phyloP scores from a whole-genome alignment of 164 flowering plant species.

The Kingdonia uniflora region DNA sequence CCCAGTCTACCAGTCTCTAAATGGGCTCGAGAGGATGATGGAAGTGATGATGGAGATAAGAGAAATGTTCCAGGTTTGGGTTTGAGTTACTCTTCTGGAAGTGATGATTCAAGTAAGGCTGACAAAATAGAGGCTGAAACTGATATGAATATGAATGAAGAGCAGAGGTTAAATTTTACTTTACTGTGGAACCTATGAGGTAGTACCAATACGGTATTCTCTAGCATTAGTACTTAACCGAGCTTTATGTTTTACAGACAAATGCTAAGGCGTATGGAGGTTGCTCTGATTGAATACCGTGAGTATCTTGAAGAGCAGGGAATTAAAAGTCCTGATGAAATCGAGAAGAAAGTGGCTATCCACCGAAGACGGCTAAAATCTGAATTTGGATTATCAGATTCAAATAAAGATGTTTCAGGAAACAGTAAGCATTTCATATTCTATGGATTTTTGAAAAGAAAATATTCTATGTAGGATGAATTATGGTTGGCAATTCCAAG shows the following conservation, averaged over 20 bases:
- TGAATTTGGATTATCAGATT: neutral
- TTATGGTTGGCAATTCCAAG: too few relatives aligned
- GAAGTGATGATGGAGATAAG: conserved; percentile 73
- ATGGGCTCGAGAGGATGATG: conserved; percentile 95
- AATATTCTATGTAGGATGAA: too few relatives aligned
- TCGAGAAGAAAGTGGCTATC: neutral
- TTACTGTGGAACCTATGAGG: neutral
- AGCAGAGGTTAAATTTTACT: conserved; percentile 49
- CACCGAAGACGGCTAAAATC: too few relatives aligned
- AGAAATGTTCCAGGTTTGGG: conserved; percentile 46
- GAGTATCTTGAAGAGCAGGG: neutral
- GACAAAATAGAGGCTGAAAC: conserved; percentile 36
- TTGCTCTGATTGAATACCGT: conserved; percentile 1
- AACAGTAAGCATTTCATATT: neutral
- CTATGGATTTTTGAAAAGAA: too few relatives aligned
- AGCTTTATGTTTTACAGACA: neutral
- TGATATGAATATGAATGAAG: conserved; percentile 63
- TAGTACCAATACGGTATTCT: neutral
- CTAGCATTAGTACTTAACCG: neutral
- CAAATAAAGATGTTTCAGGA: neutral
- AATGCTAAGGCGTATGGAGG: conserved; percentile 4
- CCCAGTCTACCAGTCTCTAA: conserved; percentile 70
- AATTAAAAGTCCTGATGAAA: neutral
- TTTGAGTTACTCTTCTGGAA: conserved; percentile 86
- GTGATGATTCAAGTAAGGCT: conserved; percentile 50